Conservation (phyloP, 805 yeast species). For the Nakazawaea peltata region DNA sequence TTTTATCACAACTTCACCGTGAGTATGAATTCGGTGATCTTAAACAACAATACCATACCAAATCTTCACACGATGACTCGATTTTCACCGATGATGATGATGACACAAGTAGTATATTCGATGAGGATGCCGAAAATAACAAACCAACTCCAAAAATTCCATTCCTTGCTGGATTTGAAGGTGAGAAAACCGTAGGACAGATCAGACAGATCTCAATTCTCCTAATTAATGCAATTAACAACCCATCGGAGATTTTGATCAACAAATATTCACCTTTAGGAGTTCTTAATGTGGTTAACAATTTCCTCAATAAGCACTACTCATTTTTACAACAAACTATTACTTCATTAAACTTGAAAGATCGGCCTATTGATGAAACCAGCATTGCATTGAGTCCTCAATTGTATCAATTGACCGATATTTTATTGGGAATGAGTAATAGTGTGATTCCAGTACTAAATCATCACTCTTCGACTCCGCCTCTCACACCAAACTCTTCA, state of each 20-base stretch:
- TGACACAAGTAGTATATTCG: slow-evolving; percentile 13
- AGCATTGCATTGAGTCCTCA: neutral
- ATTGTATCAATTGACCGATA: slow-evolving; percentile 8
- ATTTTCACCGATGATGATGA: slow-evolving; percentile 12
- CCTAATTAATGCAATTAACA: slow-evolving; percentile 33
- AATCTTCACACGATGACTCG: slow-evolving; percentile 16
- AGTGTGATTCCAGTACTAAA: neutral
- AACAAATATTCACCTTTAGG: slow-evolving; percentile 46
- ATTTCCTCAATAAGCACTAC: slow-evolving; percentile 15
- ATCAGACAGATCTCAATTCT: slow-evolving; percentile 34
- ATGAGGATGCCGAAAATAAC: slow-evolving; percentile 31
- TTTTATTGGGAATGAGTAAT: slow-evolving; percentile 8
- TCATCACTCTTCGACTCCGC: slow-evolving; percentile 11
- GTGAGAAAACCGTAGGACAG: slow-evolving; percentile 26
- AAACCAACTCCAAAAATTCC: slow-evolving; percentile 36
- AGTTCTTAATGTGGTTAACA: slow-evolving; percentile 37
- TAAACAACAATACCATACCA: slow-evolving; percentile 9
- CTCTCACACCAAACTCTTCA: slow-evolving; percentile 12
- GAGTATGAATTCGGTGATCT: slow-evolving; percentile 1
- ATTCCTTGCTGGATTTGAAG: slow-evolving; percentile 41
- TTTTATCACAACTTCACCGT: slow-evolving; percentile 18
- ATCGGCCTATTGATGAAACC: slow-evolving; percentile 1
- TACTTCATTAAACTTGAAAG: slow-evolving; percentile 13
- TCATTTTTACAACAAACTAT: slow-evolving; percentile 14
- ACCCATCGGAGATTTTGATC: slow-evolving; percentile 42